Percentiles rank a stretch among this genome's conserved stretches.
Conservation (phyloP, 352 stramenopile genomes). For the Phytophthora fragariae region DNA sequence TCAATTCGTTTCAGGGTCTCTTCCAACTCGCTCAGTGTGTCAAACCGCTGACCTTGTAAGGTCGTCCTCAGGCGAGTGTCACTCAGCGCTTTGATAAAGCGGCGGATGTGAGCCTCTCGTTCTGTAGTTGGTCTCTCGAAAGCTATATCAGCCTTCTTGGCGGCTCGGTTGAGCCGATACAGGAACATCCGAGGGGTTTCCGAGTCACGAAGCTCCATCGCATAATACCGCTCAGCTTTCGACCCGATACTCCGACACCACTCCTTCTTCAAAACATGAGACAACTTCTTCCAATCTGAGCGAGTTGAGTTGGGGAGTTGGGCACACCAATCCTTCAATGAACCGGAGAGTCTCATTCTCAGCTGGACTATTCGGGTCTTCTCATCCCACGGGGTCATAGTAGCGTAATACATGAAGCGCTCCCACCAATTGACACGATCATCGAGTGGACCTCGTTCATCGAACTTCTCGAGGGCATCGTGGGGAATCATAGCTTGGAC, state of each 20-base stretch:
- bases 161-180: neutral
- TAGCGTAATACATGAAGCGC: constrained; percentile 11
- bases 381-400: neutral
- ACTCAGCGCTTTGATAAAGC: neutral
- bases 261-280: neutral
- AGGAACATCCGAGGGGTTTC: neutral
- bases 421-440: constrained; percentile 9
- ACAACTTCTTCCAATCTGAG: neutral
- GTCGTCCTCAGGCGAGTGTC: neutral
- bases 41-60: neutral
- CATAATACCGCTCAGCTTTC: neutral
- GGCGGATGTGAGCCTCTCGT: neutral
- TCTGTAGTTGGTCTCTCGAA: neutral
- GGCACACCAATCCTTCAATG: neutral
- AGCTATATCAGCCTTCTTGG: neutral
- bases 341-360: neutral
- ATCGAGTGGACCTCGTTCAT: neutral
- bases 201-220: neutral
- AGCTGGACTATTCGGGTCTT: neutral
- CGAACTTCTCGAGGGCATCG: neutral
- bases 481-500: too few species aligned
- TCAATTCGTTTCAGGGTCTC: neutral
- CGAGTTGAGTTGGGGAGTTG: neutral
- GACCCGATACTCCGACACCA: neutral
- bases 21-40: neutral